These are phyloP conservation scores for Vitis cinerea DNA, from an alignment of 164 flowering plant species.

Conservation along the genomic window DNA sequence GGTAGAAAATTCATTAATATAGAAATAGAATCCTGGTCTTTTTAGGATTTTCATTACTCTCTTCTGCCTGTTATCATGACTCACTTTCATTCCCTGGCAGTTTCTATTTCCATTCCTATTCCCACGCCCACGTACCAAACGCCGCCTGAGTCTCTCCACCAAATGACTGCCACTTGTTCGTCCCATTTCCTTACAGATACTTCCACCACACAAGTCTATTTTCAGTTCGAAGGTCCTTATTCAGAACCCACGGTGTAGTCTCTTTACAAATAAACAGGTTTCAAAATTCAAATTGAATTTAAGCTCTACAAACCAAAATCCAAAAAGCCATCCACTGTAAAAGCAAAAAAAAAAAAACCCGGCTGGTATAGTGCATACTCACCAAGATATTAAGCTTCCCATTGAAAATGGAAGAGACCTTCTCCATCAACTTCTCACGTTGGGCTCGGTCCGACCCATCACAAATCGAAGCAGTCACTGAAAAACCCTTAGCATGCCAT, in stretches of 20 bases:
- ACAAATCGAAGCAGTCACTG: slow-evolving; percentile 48
- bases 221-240: too few relatives aligned
- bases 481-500: slow-evolving; percentile 45
- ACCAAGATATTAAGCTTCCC: slow-evolving; percentile 57
- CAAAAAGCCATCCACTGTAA: too few relatives aligned
- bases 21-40: too few relatives aligned
- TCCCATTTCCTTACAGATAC: background rate
- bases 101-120: background rate
- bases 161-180: background rate
- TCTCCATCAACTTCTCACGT: slow-evolving; percentile 31
- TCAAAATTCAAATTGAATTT: too few relatives aligned
- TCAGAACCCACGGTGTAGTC: too few relatives aligned
- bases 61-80: too few relatives aligned
- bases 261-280: too few relatives aligned
- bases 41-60: too few relatives aligned
- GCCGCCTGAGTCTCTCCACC: background rate
- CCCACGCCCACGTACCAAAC: background rate
- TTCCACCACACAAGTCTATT: background rate
- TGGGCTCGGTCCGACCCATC: slow-evolving; percentile 30
- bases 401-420: slow-evolving; percentile 31
- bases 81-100: too few relatives aligned
- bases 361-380: slow-evolving; percentile 3
- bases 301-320: too few relatives aligned
- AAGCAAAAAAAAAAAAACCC: too few relatives aligned
- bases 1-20: too few relatives aligned